Evolutionary conservation across 331 rosid genomes (phyloP), one percentile per base, ranked within the genome.

Genomic region (Saraca asoca): DNA sequence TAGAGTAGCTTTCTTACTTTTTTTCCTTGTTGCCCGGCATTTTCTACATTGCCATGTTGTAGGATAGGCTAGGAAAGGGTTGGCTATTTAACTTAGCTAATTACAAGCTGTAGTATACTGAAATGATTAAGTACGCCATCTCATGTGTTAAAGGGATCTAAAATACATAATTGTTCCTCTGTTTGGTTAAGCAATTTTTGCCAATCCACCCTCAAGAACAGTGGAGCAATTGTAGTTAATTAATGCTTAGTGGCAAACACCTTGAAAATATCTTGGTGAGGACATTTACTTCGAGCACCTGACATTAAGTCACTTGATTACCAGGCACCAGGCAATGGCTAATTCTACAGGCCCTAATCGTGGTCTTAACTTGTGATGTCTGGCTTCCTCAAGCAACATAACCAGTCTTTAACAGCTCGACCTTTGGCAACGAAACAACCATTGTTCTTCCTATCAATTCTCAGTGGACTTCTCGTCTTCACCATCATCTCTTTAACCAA

Each of bases 381-480:
- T 14, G 59, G 44, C 13, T 74, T 73, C 61, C 49, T 68, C 4
- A 72, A 45, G 60, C 67, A 34, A 67, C 72, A 75, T 31, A 89
- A 59, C 96, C 96, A 92, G 62, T 78, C 78, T 72, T 76, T 84
- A 38, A 87, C 78, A 33, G 64, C 76, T 65, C 58, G 83, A 31
- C 98, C 98, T 69, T 87, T 92, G 67, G 88, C 84, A 44, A 89
- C 54, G 55, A 92, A 84, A 77, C 95, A 93, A 20, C 95, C 96
- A 14, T 43, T 63, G 59, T 87, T 90, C 72, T 85, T 87, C 74
- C 94, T 73, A 58, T 87, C 88, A 7, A 85, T 77, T 66, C 73
- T 87, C 69, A 89, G 60, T 0, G 91, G 96, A 84, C 95, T 70
- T 41, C 16, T 62, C 85, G 76, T 78, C 12, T 70, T 72, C 65